Base-by-base conservation (phyloP, 2,329 filamentous ascomycete genomes). In the Aspergillus hiratsukae region DNA sequence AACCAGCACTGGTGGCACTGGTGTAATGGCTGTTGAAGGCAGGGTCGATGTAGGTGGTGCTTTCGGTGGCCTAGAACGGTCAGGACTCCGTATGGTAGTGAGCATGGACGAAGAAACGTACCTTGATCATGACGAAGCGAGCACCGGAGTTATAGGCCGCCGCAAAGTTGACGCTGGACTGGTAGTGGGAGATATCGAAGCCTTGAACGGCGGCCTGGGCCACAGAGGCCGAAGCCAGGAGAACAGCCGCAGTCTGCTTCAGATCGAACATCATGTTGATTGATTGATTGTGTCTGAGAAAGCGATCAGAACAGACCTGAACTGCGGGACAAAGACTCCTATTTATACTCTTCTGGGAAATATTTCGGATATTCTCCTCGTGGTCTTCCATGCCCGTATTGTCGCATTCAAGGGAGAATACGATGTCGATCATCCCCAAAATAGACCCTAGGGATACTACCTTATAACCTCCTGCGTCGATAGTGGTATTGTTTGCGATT, bases 21-120 rank as follows among this genome's bases (percentile, higher is more conserved):
- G 58, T 70, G 67, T 82, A 83, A 63, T 84, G 80, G 29, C 61
- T 66, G 57, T 71, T 76, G 71, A 84, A 84, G 25, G 50, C 60
- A n/a, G 72, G 64, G 60, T 79, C 76, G 35, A 63, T 75, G 65
- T 76, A 81, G 25, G 64, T 72, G 14, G 78, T 80, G n/a, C 80
- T 78, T 62, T 83, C 80, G 10, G 80, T 83, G 8, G 81, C 80
- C 80, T 81, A 49, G 14, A 4, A 35, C 17, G 48, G 21, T 46
- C 21, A 27, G 19, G 4, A 25, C 6, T 7, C 17, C 1, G 17
- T 21, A 19, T 41, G n/a, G 19, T 5, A 21, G 40, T 9, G 17
- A 21, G 17, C 9, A 10, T n/a, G 19, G n/a, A 23, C 23, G 23
- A 45, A 14, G 43, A 7, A 11, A 46, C 21, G 11, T 17, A 67